Conservation (phyloP, 2,329 filamentous ascomycete species). For the Colletotrichum tropicale region DNA sequence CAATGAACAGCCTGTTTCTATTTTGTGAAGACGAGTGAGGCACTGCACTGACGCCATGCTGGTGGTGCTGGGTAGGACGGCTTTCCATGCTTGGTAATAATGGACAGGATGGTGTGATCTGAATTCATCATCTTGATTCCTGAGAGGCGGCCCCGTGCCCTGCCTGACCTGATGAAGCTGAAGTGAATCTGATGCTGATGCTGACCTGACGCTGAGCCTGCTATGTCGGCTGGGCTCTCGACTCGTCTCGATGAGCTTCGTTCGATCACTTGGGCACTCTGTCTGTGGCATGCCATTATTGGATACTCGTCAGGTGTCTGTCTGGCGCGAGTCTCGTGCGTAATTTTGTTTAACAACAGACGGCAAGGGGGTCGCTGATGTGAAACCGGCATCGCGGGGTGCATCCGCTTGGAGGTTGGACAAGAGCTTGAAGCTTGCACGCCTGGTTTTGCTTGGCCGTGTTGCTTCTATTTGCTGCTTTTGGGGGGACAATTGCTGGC, state of each 20-base stretch:
- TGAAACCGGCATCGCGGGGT: background rate
- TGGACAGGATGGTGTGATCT: background rate
- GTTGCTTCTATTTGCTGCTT: background rate
- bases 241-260: background rate
- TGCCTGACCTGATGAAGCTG: background rate
- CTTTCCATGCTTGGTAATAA: background rate
- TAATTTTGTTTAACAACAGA: background rate
- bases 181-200: background rate
- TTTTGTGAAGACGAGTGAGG: background rate
- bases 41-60: background rate
- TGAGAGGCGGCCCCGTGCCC: background rate
- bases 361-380: background rate
- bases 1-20: conserved; percentile 4
- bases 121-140: background rate
- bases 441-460: background rate
- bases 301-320: background rate
- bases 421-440: background rate
- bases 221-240: background rate
- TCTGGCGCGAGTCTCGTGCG: background rate
- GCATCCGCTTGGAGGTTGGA: background rate
- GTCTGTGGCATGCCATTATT: background rate
- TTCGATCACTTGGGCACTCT: background rate
- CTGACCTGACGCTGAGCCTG: background rate
- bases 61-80: background rate
- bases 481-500: background rate